phyloP scores from a whole-genome alignment of 768 basidiomycete species.

The Psilocybe sp. region DNA sequence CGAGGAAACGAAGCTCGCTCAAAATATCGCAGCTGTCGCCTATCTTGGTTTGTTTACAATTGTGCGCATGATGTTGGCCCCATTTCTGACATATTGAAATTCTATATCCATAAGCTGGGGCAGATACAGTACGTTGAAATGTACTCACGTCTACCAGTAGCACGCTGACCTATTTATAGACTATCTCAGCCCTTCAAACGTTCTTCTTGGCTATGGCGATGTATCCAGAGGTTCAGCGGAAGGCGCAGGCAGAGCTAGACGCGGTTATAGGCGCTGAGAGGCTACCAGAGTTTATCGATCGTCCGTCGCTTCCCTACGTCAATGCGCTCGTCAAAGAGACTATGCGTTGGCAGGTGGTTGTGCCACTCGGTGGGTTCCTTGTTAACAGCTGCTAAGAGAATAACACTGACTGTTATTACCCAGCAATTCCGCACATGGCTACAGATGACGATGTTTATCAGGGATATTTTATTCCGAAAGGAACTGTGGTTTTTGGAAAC shows the following conservation, averaged over 20 bases:
- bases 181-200: slow-evolving; percentile 18
- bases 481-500: slow-evolving; percentile 27
- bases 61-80: too few species aligned
- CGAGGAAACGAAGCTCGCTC: slow-evolving; percentile 18
- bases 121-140: slow-evolving; percentile 19
- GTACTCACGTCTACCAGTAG: too few species aligned
- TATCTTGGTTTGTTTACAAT: slow-evolving; percentile 19
- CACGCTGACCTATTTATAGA: slow-evolving; percentile 11
- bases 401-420: background rate
- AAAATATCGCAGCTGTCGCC: slow-evolving; percentile 14
- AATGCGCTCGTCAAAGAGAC: slow-evolving; percentile 16
- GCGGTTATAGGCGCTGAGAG: slow-evolving; percentile 18
- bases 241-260: slow-evolving; percentile 25
- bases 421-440: slow-evolving; percentile 22
- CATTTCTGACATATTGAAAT: background rate
- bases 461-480: slow-evolving; percentile 27
- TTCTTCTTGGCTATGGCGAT: slow-evolving; percentile 23
- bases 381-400: background rate
- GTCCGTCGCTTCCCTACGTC: slow-evolving; percentile 19
- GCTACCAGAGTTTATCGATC: slow-evolving; percentile 23
- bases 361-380: slow-evolving; percentile 11
- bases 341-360: slow-evolving; percentile 14
- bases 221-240: slow-evolving; percentile 21
- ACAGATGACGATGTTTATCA: slow-evolving; percentile 26
- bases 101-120: slow-evolving; percentile 8